Base-by-base conservation (phyloP, 2,329 filamentous ascomycete genomes). In the Paecilomyces fulvus region DNA sequence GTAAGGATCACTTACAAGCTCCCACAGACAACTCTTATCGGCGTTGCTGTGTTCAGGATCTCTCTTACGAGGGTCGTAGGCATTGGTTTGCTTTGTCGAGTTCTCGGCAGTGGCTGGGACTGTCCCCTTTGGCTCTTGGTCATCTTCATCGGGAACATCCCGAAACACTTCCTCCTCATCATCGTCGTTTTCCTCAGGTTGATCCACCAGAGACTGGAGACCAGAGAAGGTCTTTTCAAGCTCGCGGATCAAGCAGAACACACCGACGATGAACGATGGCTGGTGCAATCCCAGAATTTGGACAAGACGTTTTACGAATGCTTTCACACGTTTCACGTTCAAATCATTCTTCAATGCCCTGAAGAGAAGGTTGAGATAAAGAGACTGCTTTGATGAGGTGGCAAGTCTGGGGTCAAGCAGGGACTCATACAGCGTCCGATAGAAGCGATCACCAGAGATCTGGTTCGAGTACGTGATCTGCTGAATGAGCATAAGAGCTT, bases 351-450 rank as follows among this genome's bases (percentile, higher is more conserved):
- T 97, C 60, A 99, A 76, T 11, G 92, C 85, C 63, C 90, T 87
- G 72, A 92, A 94, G 3, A 99, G 76, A 14, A 99, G 80, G 68
- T 99, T 99, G 59, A 99, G 81, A 68, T 96, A 99, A 64, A 99
- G 82, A 31, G 92, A 86, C 70, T 99, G 92, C 74, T 99, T 99
- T 2, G 92, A 97, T 4, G 92, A 96, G 1, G 83, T 88, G 55
- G 91, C 80, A 4, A 99, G 83, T 31, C 94, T 88, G 2, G 92
- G 91, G 67, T 99, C 94, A 30, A 97, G 76, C 23, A 99, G 79
- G 7, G 92, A 96, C 74, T 99, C 94, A 72, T 99, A 99, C 2
- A 99, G 78, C 9, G 92, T 96, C 53, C 91, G 83, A 76, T 97
- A 99, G 77, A 96, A 99, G 59, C 94, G 84, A 67, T 99, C 94